A percentile compares a stretch with the other conserved stretches of the same genome.
Conservation (phyloP, 83 land plant genomes). For the Picea abies region DNA sequence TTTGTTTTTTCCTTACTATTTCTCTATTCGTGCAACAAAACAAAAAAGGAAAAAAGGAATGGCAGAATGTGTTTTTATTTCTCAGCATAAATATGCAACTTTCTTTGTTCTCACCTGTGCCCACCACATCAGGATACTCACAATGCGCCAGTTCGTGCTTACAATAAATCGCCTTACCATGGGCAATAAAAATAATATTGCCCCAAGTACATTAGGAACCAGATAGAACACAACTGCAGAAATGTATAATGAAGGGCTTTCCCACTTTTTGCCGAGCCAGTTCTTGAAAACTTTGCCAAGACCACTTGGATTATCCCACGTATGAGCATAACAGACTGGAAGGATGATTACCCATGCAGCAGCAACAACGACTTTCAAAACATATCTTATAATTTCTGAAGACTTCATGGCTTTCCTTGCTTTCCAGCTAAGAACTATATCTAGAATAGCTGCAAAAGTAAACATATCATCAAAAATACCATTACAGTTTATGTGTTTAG, state of each 20-base stretch:
- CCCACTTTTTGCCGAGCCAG: constrained; percentile 68
- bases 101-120: no score
- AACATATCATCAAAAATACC: background rate
- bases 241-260: constrained; percentile 58
- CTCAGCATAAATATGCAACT: no score
- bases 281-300: constrained; percentile 16
- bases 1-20: no score
- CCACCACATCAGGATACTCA: constrained; percentile 88
- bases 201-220: constrained; percentile 78
- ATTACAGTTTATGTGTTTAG: background rate
- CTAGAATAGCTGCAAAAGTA: constrained; percentile 63
- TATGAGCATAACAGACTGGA: constrained; percentile 53
- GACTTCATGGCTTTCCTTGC: constrained; percentile 55
- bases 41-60: no score
- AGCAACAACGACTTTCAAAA: constrained; percentile 57
- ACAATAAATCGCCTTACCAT: constrained; percentile 65
- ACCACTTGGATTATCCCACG: constrained; percentile 53
- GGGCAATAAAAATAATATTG: constrained; percentile 78
- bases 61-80: no score
- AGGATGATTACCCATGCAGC: constrained; percentile 67
- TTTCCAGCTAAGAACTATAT: constrained; percentile 72
- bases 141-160: constrained; percentile 67
- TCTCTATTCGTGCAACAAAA: no score
- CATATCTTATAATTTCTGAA: constrained; percentile 30
- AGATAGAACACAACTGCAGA: constrained; percentile 67